These are phyloP conservation scores for Ustanciosporium gigantosporum DNA, from an alignment of 1,284 basidiomycete species.

Conservation along the genomic window DNA sequence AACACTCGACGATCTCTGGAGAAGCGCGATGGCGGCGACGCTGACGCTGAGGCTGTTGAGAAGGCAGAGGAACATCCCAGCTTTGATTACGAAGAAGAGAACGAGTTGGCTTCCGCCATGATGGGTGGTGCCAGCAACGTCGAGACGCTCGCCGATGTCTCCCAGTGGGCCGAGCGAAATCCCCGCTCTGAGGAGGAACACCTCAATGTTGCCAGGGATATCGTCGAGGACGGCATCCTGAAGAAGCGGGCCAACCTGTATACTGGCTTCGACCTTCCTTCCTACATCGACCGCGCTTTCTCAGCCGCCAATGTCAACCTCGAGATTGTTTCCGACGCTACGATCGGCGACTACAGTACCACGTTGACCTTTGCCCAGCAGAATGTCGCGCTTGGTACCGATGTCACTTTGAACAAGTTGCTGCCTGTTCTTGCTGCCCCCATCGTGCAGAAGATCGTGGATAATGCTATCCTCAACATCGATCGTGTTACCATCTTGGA, in stretches of 20 bases:
- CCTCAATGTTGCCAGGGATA: background rate
- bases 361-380: constrained; percentile 70
- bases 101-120: constrained; percentile 42
- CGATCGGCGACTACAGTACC: constrained; percentile 72
- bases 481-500: constrained; percentile 46
- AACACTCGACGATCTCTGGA: constrained; percentile 31
- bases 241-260: constrained; percentile 53
- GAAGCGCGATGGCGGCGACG: background rate
- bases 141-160: constrained; percentile 54
- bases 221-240: constrained; percentile 63
- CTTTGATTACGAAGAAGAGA: constrained; percentile 42
- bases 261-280: constrained; percentile 72
- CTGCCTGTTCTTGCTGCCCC: constrained; percentile 75
- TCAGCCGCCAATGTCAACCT: constrained; percentile 70
- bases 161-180: constrained; percentile 36
- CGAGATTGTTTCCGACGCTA: constrained; percentile 67
- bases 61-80: constrained; percentile 7
- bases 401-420: constrained; percentile 69
- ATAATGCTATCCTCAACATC: constrained; percentile 65
- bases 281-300: constrained; percentile 72
- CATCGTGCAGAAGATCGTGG: constrained; percentile 78
- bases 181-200: constrained; percentile 1
- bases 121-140: constrained; percentile 56
- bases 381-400: constrained; percentile 69
- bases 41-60: too few species aligned